Percentiles rank a stretch among this genome's conserved stretches.
Conservation (phyloP, 306 rosid species). For the Trichosanthes truncata region DNA sequence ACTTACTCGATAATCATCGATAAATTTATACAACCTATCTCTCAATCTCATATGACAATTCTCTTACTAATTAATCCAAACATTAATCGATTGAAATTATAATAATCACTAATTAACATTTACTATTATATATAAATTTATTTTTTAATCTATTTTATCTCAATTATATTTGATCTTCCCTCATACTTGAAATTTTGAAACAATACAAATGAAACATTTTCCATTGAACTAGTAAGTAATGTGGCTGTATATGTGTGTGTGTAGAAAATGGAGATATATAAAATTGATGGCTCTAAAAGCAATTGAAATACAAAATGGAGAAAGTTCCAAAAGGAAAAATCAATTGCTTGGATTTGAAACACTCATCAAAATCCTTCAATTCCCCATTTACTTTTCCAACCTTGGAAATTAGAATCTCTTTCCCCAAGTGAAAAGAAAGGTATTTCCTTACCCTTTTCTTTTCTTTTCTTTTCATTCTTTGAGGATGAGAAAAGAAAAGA, state of each 20-base stretch:
- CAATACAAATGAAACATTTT: neutral
- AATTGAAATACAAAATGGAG: neutral
- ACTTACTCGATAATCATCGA: neutral
- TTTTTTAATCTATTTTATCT: neutral
- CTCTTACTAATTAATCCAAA: too few relatives aligned
- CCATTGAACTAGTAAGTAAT: neutral
- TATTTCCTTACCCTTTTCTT: neutral
- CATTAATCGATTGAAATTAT: too few relatives aligned
- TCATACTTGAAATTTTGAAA: neutral
- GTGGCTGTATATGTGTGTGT: neutral
- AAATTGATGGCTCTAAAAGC: neutral
- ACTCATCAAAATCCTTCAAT: neutral
- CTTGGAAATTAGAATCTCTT: conserved; percentile 5
- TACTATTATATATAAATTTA: neutral
- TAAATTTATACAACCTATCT: neutral
- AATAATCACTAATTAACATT: neutral
- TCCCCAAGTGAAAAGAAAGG: neutral
- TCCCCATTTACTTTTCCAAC: neutral
- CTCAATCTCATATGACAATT: too few relatives aligned
- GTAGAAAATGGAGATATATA: neutral
- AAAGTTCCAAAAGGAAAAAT: neutral
- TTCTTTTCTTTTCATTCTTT: neutral
- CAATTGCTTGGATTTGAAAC: conserved; percentile 7
- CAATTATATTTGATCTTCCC: neutral
- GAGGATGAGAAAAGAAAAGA: neutral